A percentile compares a stretch with the other conserved stretches of the same genome.
phyloP scores from a whole-genome alignment of 257 asterid genomes.

The Solanum commersonii region DNA sequence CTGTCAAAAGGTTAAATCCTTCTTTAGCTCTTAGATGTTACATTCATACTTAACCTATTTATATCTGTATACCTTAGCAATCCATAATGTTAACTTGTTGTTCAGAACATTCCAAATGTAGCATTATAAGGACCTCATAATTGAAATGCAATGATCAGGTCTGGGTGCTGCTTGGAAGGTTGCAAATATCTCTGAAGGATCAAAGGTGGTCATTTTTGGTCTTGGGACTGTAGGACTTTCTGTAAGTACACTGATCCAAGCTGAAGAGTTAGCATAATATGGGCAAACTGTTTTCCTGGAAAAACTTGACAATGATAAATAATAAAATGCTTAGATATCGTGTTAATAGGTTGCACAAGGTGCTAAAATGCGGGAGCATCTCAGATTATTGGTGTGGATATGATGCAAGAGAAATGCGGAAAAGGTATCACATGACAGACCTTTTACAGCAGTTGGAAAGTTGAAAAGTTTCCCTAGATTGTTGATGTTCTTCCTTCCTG shows the following conservation, averaged over 20 bases:
- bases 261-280: not conserved
- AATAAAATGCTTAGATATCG: not conserved
- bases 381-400: constrained; percentile 81
- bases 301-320: not conserved
- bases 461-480: not conserved
- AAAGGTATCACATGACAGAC: constrained; percentile 29
- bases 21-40: not conserved
- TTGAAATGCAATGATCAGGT: constrained; percentile 32
- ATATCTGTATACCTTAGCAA: not conserved
- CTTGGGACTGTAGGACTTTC: constrained; percentile 98
- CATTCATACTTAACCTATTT: not conserved
- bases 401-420: constrained; percentile 51
- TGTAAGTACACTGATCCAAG: constrained; percentile 37
- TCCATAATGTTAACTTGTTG: not conserved
- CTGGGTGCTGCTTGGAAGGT: constrained; percentile 99
- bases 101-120: not conserved
- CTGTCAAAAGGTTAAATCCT: not conserved
- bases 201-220: constrained; percentile 78
- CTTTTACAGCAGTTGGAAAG: not conserved
- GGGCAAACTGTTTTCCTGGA: not conserved
- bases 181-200: constrained; percentile 76
- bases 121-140: constrained; percentile 4
- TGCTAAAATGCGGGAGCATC: constrained; percentile 83
- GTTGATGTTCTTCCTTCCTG: not conserved
- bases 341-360: constrained; percentile 85